Evolutionary conservation across 2,329 filamentous ascomycete genomes (phyloP).

Genomic region (Aspergillus versicolor): DNA sequence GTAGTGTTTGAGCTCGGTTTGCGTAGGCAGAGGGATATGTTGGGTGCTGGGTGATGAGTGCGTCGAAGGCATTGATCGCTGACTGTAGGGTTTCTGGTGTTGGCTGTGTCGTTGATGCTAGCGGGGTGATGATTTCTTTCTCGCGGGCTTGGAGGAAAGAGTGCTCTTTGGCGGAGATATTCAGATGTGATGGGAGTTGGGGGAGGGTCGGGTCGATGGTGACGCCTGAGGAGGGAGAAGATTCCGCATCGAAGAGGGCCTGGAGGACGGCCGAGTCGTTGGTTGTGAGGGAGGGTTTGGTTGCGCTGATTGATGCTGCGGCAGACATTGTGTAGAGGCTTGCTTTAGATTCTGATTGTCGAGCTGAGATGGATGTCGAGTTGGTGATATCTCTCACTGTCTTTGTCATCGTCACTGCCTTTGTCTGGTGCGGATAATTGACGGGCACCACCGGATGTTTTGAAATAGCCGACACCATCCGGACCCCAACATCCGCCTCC

Average conservation of each 20-base stretch:
- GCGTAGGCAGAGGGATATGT: conserved; percentile 55
- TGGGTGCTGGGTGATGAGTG: conserved; percentile 44
- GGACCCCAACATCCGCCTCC: conserved; percentile 12
- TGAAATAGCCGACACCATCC: conserved; percentile 20
- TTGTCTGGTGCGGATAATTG: background rate
- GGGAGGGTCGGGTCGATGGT: conserved; percentile 41
- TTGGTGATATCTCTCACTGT: background rate
- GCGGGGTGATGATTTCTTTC: conserved; percentile 39
- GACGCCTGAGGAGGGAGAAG: conserved; percentile 38
- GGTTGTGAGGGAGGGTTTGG: conserved; percentile 35
- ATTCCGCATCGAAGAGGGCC: conserved; percentile 48
- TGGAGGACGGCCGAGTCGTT: conserved; percentile 48
- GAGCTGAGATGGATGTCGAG: background rate
- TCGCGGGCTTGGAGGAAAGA: conserved; percentile 39
- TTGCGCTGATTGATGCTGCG: conserved; percentile 22
- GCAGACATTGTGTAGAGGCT: conserved; percentile 8
- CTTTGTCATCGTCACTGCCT: too few relatives aligned
- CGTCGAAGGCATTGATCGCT: conserved; percentile 40
- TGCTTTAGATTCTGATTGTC: background rate
- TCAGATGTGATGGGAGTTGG: conserved; percentile 36
- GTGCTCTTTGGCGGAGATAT: conserved; percentile 39
- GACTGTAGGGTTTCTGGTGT: conserved; percentile 25
- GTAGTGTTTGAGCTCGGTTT: conserved; percentile 55
- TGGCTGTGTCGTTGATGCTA: conserved; percentile 23
- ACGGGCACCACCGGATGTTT: conserved; percentile 12